phyloP scores from a whole-genome alignment of 2,329 filamentous ascomycete species.

The Aspergillus quadrilineatus region DNA sequence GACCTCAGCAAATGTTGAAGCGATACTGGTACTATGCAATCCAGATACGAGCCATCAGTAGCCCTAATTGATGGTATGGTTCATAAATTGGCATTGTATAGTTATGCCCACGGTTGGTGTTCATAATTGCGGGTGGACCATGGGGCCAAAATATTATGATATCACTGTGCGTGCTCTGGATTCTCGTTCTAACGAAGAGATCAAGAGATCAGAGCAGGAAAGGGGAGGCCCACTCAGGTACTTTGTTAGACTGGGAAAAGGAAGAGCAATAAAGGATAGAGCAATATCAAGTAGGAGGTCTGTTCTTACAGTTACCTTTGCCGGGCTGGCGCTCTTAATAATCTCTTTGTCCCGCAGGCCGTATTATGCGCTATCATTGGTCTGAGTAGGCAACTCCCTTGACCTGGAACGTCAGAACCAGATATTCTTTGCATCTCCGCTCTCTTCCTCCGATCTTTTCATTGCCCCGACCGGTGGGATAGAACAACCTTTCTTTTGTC shows the following conservation, averaged over 20 bases:
- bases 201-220: not conserved
- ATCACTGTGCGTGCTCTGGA: slow-evolving; percentile 4
- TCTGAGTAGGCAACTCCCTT: slow-evolving; percentile 21
- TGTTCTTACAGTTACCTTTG: not conserved
- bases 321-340: slow-evolving; percentile 14
- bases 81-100: not conserved
- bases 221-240: too few relatives aligned
- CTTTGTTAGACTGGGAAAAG: not conserved
- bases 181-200: not conserved
- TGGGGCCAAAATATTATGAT: not conserved
- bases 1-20: too few relatives aligned
- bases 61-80: not conserved
- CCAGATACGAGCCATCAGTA: not conserved
- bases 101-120: not conserved
- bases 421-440: slow-evolving; percentile 16
- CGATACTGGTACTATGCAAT: too few relatives aligned
- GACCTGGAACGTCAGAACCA: slow-evolving; percentile 25
- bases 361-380: slow-evolving; percentile 22
- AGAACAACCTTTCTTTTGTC: slow-evolving; percentile 5
- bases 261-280: too few relatives aligned
- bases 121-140: not conserved
- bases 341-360: slow-evolving; percentile 19
- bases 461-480: not conserved
- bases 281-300: not conserved
- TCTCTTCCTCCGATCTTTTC: slow-evolving; percentile 2